Base-by-base conservation (phyloP, 345 rosid species). In the Dipteronia sinensis region DNA sequence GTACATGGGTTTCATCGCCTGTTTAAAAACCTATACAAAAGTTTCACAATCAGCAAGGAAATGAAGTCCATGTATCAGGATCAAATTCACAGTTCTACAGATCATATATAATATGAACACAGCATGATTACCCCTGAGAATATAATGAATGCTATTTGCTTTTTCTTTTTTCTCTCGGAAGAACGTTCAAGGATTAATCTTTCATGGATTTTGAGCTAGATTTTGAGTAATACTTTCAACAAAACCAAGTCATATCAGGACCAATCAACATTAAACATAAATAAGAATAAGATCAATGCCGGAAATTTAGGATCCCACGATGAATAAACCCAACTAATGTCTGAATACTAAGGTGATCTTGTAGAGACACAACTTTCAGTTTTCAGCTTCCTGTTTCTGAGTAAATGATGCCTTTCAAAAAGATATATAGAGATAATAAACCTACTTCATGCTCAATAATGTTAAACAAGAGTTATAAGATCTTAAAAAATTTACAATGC, bases 211-310 rank as follows among this genome's bases (percentile, higher is more conserved):
- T 11, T 70, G 23, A 10, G 53, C 56, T 10, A 10, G 53, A 49
- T 27, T 70, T 47, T 47, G n/a, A 12, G 38, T 22, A 72, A 19
- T n/a, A 4, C 10, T 40, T 20, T 73, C 42, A 62, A 20, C 40
- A 47, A 74, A 42, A 63, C 55, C 7, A 59, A 7, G 76, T 40
- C 34, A 40, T 74, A 25, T 16, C 6, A 63, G 77, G 49, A 59
- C 67, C 13, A 72, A 20, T 20, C 75, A 16, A 62, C 15, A 23
- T 38, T 8, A 15, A 10, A 42, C 4, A 42, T 12, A 44, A 9
- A 46, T 0, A 63, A 27, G 23, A 47, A 11, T 17, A 34, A 17
- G 47, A 47, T 65, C 27, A 63, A n/a, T 19, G 63, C 44, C 44
- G 12, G 13, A 42, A 65, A 11, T 25, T 67, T 12, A 75, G 34